Evolutionary conservation across 192 early-diverging fungal genomes (phyloP).

Genomic region (Gigaspora rosea): DNA sequence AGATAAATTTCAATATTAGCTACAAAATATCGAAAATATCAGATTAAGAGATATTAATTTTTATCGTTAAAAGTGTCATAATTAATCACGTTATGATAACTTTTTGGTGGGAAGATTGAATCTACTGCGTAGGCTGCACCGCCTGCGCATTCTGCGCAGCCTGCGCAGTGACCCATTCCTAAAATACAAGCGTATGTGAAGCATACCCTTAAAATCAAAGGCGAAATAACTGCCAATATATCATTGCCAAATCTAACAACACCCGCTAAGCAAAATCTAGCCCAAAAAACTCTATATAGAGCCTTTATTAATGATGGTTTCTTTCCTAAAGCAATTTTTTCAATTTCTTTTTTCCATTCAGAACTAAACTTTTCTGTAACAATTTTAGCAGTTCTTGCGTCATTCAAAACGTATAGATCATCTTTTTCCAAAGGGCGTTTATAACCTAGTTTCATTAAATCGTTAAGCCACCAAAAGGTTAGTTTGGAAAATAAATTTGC

Average conservation of each 20-base stretch:
- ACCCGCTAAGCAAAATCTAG: constrained; percentile 47
- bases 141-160: no score
- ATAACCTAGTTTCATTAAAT: constrained; percentile 66
- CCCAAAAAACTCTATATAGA: constrained; percentile 42
- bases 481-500: constrained; percentile 61
- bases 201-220: constrained; percentile 32
- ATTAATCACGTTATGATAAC: neutral
- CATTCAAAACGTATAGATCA: constrained; percentile 57
- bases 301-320: constrained; percentile 43
- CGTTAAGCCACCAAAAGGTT: constrained; percentile 65
- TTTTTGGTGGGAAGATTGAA: no score
- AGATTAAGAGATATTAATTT: neutral
- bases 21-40: neutral
- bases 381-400: constrained; percentile 37
- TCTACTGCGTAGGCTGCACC: no score
- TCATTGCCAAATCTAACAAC: constrained; percentile 40
- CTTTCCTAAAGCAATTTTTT: constrained; percentile 34
- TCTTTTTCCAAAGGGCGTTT: constrained; percentile 61
- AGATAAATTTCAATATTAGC: constrained; percentile 14
- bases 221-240: constrained; percentile 37
- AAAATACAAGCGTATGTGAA: neutral
- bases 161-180: no score
- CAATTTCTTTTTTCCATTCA: constrained; percentile 32
- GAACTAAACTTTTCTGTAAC: constrained; percentile 34
- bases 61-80: neutral